A percentile compares a stretch with the other conserved stretches of the same genome.
phyloP scores from a whole-genome alignment of 2,329 filamentous ascomycete species.

The Teratosphaeria viscida region DNA sequence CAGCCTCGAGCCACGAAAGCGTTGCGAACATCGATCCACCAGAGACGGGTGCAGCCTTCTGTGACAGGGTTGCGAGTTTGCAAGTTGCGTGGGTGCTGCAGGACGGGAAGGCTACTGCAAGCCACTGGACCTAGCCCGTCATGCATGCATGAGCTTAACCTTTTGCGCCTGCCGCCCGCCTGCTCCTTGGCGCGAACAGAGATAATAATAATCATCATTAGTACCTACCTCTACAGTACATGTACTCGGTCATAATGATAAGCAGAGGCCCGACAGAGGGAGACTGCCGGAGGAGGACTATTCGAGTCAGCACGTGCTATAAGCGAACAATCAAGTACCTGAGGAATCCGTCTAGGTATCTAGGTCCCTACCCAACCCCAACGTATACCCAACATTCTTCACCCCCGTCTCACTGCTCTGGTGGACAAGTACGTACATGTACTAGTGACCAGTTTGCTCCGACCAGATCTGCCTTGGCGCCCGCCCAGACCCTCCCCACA shows the following conservation, averaged over 20 bases:
- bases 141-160: background rate
- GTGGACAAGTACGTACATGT: background rate
- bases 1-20: background rate
- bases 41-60: background rate
- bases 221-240: too few relatives aligned
- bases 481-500: background rate
- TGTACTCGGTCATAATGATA: too few relatives aligned
- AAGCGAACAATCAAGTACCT: too few relatives aligned
- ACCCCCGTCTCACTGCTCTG: too few relatives aligned
- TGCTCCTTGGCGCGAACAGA: background rate
- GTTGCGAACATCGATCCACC: background rate
- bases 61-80: background rate
- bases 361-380: too few relatives aligned
- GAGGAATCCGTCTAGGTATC: too few relatives aligned
- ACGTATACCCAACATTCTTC: too few relatives aligned
- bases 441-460: background rate
- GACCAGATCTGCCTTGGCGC: background rate
- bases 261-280: too few relatives aligned
- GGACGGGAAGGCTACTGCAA: background rate
- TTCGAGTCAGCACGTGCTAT: background rate
- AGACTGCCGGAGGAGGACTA: background rate
- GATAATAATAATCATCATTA: too few relatives aligned
- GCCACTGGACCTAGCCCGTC: background rate
- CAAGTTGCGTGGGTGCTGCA: background rate
- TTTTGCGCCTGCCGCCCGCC: background rate